Evolutionary conservation across 2,329 filamentous ascomycete species (phyloP), one percentile per base, ranked within the genome.

Genomic region (Escovopsis sp.): DNA sequence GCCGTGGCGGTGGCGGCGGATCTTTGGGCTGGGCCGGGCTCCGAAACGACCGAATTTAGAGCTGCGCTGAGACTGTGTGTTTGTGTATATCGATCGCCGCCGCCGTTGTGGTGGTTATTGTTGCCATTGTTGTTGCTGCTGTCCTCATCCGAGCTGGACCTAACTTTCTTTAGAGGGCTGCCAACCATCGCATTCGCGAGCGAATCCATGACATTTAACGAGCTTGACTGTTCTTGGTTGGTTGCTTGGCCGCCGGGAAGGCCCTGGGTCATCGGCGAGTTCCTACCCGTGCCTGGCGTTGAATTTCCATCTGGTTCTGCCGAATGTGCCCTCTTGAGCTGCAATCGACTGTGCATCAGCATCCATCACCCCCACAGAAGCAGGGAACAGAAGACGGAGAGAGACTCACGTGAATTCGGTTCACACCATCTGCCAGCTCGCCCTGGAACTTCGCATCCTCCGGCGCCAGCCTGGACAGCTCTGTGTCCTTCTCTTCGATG

Each of bases 321-420:
- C 9, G 84, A 88, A 58, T 86, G 83, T 49, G 83, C 80, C 49
- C 84, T 75, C 68, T 89, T 89, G 48, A 89, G 76, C 84, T 88
- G 54, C 53, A 39, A 26, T 18, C 6, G 15, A 33, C 10, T 35
- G 33, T 41, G 32, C 47, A 49, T 54, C 26, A 43, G 33, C 37
- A 41, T 30, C 28, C 28, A 30, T 30, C 28, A 6, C 10, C 15
- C 12, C 9, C 12, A 11, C 12, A 6, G 11, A 19, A 42, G 26
- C 4, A 11, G 19, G 15, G 10, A 18, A 1, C n/a, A 6, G 15
- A 23, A 6, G 23, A 11, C 32, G 19, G 32, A 7, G 11, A 19
- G 26, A 12, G 36, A 60, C 75, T 55, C 69, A 86, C 85, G 62
- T 80, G 82, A 60, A 91, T 89, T 51, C 85, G 80, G 53, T 85